phyloP scores from a whole-genome alignment of 208 protist genomes.

The Trypanosoma platydactyli region DNA sequence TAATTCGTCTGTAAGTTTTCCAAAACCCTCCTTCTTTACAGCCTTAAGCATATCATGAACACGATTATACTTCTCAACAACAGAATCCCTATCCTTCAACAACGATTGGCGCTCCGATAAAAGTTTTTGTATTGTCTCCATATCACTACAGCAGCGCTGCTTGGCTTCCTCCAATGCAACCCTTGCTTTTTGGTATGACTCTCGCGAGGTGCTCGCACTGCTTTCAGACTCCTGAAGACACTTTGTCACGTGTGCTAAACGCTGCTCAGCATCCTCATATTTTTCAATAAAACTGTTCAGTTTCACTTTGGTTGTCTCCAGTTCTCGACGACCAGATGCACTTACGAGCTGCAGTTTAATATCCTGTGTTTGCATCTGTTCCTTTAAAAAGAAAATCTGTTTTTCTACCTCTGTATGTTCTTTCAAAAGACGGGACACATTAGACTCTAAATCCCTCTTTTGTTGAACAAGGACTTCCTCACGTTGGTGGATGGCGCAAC shows the following conservation, averaged over 20 bases:
- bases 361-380: slow-evolving; percentile 32
- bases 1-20: slow-evolving; percentile 52
- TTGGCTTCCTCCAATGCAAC: slow-evolving; percentile 63
- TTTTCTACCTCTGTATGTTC: slow-evolving; percentile 13
- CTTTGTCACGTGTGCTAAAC: slow-evolving; percentile 30
- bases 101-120: slow-evolving; percentile 54
- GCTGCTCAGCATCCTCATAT: slow-evolving; percentile 39
- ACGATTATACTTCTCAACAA: slow-evolving; percentile 85
- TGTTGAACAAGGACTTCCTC: slow-evolving; percentile 20
- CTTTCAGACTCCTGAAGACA: slow-evolving; percentile 36
- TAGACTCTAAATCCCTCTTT: slow-evolving; percentile 13
- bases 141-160: slow-evolving; percentile 53
- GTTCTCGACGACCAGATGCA: slow-evolving; percentile 40
- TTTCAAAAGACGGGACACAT: slow-evolving; percentile 19
- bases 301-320: slow-evolving; percentile 43
- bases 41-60: slow-evolving; percentile 69
- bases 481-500: not conserved
- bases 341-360: slow-evolving; percentile 37
- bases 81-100: slow-evolving; percentile 60
- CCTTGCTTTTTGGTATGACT: slow-evolving; percentile 37
- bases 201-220: slow-evolving; percentile 30
- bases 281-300: slow-evolving; percentile 61
- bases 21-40: slow-evolving; percentile 44
- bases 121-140: slow-evolving; percentile 53
- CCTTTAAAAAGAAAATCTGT: slow-evolving; percentile 21